These are phyloP conservation scores for Haberlea rhodopensis DNA, from an alignment of 257 asterid genomes.

Conservation along the genomic window DNA sequence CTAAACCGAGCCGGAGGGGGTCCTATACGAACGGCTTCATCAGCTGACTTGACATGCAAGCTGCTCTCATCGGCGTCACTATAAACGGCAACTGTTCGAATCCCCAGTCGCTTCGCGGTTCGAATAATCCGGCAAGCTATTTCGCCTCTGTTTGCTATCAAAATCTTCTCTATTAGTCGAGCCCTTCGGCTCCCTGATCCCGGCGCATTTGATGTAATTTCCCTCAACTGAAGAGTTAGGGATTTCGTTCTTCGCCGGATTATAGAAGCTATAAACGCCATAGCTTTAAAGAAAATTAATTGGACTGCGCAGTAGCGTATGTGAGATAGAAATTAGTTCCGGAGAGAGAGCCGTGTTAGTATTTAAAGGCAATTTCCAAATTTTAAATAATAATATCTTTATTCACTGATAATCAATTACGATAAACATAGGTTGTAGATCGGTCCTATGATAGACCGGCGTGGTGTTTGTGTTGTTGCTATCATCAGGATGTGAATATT, in stretches of 20 bases:
- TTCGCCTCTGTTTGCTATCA: constrained; percentile 93
- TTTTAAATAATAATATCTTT: too few species aligned
- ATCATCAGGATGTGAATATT: too few species aligned
- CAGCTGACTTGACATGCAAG: constrained; percentile 85
- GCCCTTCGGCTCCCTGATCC: constrained; percentile 17
- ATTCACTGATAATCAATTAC: too few species aligned
- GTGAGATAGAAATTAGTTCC: neutral
- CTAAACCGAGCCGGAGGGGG: constrained; percentile 95
- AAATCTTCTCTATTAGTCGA: constrained; percentile 64
- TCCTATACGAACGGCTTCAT: constrained; percentile 89
- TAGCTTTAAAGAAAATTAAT: constrained; percentile 25
- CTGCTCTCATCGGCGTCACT: constrained; percentile 86
- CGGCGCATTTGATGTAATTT: constrained; percentile 48
- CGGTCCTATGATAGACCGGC: too few species aligned
- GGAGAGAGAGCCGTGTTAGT: too few species aligned
- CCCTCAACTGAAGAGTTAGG: constrained; percentile 21
- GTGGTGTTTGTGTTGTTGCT: too few species aligned
- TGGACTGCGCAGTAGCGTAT: neutral
- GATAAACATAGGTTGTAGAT: too few species aligned
- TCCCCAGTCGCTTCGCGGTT: constrained; percentile 78
- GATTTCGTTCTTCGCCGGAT: constrained; percentile 45
- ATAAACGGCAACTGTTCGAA: constrained; percentile 81
- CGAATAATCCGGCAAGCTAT: constrained; percentile 87
- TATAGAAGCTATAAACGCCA: constrained; percentile 50
- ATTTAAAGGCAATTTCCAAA: too few species aligned